Conservation (phyloP, 176 grass and related monocot genomes). For the Coix lacrymajobi region DNA sequence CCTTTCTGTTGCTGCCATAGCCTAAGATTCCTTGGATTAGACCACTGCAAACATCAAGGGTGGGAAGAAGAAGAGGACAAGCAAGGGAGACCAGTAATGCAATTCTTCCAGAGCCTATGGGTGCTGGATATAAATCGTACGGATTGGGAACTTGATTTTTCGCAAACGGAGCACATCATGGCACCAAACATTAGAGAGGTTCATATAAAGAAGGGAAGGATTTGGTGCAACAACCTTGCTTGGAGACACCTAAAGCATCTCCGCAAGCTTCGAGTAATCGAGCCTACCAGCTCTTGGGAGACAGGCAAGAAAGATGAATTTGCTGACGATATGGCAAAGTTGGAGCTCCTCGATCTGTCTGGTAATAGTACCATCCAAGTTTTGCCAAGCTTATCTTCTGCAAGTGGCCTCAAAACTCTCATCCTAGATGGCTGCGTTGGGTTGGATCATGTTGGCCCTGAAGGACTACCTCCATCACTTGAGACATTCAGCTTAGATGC, state of each 20-base stretch:
- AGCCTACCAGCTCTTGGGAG: background rate
- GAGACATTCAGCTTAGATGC: background rate
- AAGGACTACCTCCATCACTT: background rate
- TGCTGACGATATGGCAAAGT: background rate
- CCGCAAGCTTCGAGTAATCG: background rate
- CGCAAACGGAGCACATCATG: background rate
- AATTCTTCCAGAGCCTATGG: background rate
- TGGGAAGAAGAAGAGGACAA: background rate
- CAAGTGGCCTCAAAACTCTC: background rate
- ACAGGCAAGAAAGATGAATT: background rate
- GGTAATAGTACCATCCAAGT: background rate
- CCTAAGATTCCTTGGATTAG: constrained; percentile 19
- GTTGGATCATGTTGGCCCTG: background rate
- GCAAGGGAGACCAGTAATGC: background rate
- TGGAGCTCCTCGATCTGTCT: background rate
- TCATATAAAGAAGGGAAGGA: background rate
- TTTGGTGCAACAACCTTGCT: background rate
- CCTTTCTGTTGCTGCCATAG: background rate
- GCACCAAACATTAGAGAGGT: background rate
- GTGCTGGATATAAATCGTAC: background rate
- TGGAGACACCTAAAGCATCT: background rate
- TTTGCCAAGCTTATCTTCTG: background rate
- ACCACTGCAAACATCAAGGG: background rate
- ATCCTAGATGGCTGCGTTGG: background rate
- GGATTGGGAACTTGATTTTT: background rate